Evolutionary conservation across 805 yeast genomes (phyloP).

Genomic region (Candida sphagnicola): DNA sequence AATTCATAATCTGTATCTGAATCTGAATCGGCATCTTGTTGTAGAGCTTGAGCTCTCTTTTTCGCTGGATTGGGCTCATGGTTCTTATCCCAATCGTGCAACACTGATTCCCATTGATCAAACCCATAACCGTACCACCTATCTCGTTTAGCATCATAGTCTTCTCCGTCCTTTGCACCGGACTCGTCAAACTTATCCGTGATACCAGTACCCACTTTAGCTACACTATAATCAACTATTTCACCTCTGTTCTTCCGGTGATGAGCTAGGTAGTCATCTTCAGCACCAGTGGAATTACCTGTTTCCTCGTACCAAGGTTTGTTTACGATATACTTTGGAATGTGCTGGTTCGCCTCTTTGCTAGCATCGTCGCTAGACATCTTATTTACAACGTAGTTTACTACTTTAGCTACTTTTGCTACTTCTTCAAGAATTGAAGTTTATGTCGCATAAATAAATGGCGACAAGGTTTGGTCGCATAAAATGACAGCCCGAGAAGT

Average conservation of each 20-base stretch:
- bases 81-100: constrained; percentile 43
- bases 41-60: no score
- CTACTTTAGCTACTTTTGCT: no score
- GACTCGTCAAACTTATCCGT: constrained; percentile 35
- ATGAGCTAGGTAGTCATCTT: constrained; percentile 49
- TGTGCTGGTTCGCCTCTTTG: constrained; percentile 23
- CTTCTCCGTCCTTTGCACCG: constrained; percentile 27
- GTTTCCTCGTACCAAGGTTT: constrained; percentile 43
- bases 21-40: no score
- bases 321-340: constrained; percentile 36
- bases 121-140: constrained; percentile 79
- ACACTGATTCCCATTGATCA: constrained; percentile 52
- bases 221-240: constrained; percentile 43
- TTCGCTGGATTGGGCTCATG: constrained; percentile 7
- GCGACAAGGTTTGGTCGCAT: background rate
- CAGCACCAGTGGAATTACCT: constrained; percentile 26
- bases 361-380: constrained; percentile 1
- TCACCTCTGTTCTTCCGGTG: constrained; percentile 46
- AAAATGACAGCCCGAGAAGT: no score
- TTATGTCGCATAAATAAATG: background rate
- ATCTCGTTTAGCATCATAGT: constrained; percentile 72
- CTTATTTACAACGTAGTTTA: no score
- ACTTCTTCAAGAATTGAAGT: no score
- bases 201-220: constrained; percentile 57
- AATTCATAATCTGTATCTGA: constrained; percentile 36